Base-by-base conservation (phyloP, 2,329 filamentous ascomycete genomes). In the Aspergillus fumigatiaffinis region DNA sequence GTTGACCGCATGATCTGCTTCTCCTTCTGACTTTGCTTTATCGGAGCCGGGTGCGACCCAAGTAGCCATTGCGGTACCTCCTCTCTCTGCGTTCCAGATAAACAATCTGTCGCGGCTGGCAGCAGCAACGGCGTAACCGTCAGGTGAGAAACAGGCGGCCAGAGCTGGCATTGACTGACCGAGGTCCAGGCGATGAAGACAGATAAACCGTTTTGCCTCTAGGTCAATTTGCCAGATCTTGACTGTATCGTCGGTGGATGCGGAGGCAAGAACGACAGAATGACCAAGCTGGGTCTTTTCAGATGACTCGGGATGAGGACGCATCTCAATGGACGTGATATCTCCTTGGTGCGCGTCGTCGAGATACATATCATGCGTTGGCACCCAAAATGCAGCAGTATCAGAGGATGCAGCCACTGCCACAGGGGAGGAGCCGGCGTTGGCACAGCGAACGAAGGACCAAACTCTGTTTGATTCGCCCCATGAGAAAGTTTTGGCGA, bases 81-180 rank as follows among this genome's bases (percentile, higher is more conserved):
- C 73, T n/a, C 77, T 71, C 51, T 79, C 77, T 38, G 71, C 73
- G 60, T 77, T 78, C 79, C 79, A 80, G 26, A 80, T 78, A 21
- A 75, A 74, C 25, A 79, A 63, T 51, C 66, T 70, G 53, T 78
- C 73, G 50, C 75, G 73, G 59, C 74, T 77, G 23, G 76, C 77
- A 47, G 76, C 78, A 38, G 76, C 73, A 35, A 80, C 64, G 32
- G 76, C 75, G 54, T 76, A 78, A 10, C 78, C 77, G 60, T 80
- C 78, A 1, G 78, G 76, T 5, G 78, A 79, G 60, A 80, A 80
- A 32, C 72, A 68, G 50, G 76, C 66, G 2, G 73, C 70, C 47
- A 80, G 70, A 50, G 77, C 71, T 4, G 78, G 76, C 25, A 65
- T 59, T 3, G 69, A 68, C 8, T 69, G 62, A 3, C 71, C 71